Conservation (phyloP, 2,329 filamentous ascomycete species). For the Zymoseptoria passerinii region DNA sequence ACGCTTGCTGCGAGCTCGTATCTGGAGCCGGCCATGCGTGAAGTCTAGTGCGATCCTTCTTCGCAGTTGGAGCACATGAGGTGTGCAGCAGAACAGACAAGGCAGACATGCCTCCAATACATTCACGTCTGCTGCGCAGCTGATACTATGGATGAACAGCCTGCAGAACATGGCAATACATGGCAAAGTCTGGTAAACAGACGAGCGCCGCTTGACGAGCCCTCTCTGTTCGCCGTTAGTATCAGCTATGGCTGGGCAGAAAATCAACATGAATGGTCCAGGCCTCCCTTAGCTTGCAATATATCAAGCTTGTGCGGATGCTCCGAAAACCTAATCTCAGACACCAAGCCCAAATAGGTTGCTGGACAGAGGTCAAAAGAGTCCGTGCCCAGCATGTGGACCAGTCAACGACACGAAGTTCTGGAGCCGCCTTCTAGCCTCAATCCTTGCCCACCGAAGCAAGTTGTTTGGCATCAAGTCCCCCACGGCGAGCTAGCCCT, state of each 20-base stretch:
- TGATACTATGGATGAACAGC: not conserved
- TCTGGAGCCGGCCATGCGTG: not conserved
- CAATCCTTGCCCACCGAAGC: not conserved
- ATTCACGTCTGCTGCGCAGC: not conserved
- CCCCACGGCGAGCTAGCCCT: no score
- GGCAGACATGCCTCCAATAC: not conserved
- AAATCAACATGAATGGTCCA: not conserved
- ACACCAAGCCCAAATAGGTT: not conserved
- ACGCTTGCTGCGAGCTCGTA: not conserved
- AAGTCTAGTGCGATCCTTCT: not conserved
- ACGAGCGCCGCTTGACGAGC: not conserved
- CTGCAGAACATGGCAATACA: no score
- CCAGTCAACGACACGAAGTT: not conserved
- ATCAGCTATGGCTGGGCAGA: not conserved
- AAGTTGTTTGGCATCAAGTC: no score
- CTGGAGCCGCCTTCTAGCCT: not conserved
- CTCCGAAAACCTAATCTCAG: not conserved
- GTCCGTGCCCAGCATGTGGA: not conserved
- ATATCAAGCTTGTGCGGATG: not conserved
- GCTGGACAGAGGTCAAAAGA: not conserved
- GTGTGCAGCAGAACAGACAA: not conserved
- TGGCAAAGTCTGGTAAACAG: not conserved
- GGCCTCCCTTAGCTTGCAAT: not conserved
- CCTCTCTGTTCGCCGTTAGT: not conserved
- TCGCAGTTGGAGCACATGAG: not conserved